A percentile compares a stretch with the other conserved stretches of the same genome.
phyloP scores from a whole-genome alignment of 306 rosid species.

The Calophaca sinica region DNA sequence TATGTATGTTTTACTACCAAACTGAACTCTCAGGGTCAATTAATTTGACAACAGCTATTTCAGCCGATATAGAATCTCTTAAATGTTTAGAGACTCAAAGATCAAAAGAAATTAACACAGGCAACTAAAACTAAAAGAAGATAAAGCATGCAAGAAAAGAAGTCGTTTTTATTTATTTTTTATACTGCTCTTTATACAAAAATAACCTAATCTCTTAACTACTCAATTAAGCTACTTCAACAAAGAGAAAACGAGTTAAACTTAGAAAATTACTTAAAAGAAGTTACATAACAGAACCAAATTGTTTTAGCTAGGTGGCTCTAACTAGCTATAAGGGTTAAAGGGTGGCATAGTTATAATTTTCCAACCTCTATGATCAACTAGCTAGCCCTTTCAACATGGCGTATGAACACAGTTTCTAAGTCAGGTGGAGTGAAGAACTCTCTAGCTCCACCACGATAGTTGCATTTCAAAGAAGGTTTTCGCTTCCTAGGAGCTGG shows the following conservation, averaged over 20 bases:
- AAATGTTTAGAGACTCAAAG: not conserved
- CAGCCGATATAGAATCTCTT: not conserved
- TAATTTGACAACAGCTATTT: not conserved
- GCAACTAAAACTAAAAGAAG: not conserved
- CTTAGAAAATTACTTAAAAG: not conserved
- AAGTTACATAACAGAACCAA: conserved; percentile 32
- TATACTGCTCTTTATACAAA: conserved; percentile 44
- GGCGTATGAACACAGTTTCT: conserved; percentile 78
- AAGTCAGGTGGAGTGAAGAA: conserved; percentile 86
- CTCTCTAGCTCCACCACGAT: conserved; percentile 50
- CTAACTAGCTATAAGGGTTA: not conserved
- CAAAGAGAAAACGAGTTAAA: conserved; percentile 34
- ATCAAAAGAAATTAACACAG: conserved; percentile 26
- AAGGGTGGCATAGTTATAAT: not conserved
- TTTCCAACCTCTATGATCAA: conserved; percentile 30
- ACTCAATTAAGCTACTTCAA: conserved; percentile 43
- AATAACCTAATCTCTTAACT: conserved; percentile 34
- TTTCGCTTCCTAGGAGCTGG: conserved; percentile 82
- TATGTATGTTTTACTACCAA: too few species aligned
- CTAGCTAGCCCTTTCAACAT: conserved; percentile 60
- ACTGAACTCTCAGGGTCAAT: not conserved
- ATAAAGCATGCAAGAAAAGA: conserved; percentile 27
- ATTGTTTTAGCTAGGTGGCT: not conserved
- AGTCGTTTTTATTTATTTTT: conserved; percentile 13
- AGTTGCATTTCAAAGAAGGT: conserved; percentile 67